These are phyloP conservation scores for Fusarium penzigii DNA, from an alignment of 2,329 filamentous ascomycete genomes.

Conservation along the genomic window DNA sequence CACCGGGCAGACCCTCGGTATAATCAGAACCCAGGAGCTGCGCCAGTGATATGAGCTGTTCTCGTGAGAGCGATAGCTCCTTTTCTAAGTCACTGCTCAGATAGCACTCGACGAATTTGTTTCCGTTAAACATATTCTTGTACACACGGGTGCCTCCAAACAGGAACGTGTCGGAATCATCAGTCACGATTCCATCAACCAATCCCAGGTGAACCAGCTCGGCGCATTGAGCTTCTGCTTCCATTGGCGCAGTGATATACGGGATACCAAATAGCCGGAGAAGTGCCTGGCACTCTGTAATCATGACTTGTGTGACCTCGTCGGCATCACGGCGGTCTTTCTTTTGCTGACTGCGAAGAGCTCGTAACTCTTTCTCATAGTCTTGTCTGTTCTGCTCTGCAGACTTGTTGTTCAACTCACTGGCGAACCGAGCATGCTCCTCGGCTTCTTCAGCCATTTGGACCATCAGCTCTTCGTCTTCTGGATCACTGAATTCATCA, in stretches of 20 bases:
- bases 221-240: conserved; percentile 96
- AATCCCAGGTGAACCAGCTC: conserved; percentile 83
- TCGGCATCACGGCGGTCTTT: conserved; percentile 95
- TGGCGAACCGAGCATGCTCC: conserved; percentile 91
- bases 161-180: conserved; percentile 94
- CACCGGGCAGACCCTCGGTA: conserved; percentile 84
- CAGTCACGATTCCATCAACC: conserved; percentile 96
- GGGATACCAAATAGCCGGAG: conserved; percentile 89
- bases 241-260: conserved; percentile 97
- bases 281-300: conserved; percentile 90
- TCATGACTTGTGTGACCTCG: conserved; percentile 95
- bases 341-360: conserved; percentile 90
- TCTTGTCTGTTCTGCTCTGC: conserved; percentile 70
- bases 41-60: conserved; percentile 84
- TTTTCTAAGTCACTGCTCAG: conserved; percentile 79
- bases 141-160: conserved; percentile 96
- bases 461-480: conserved; percentile 85
- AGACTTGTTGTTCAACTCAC: conserved; percentile 77
- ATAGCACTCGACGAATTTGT: conserved; percentile 98
- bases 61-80: conserved; percentile 84
- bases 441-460: conserved; percentile 89
- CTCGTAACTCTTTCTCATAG: conserved; percentile 85
- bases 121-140: conserved; percentile 99
- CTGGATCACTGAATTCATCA: conserved; percentile 78
- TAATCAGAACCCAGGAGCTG: conserved; percentile 94